A percentile compares a stretch with the other conserved stretches of the same genome.
phyloP scores from a whole-genome alignment of 1,139 yeast species.

The Waltiozyma solani region DNA sequence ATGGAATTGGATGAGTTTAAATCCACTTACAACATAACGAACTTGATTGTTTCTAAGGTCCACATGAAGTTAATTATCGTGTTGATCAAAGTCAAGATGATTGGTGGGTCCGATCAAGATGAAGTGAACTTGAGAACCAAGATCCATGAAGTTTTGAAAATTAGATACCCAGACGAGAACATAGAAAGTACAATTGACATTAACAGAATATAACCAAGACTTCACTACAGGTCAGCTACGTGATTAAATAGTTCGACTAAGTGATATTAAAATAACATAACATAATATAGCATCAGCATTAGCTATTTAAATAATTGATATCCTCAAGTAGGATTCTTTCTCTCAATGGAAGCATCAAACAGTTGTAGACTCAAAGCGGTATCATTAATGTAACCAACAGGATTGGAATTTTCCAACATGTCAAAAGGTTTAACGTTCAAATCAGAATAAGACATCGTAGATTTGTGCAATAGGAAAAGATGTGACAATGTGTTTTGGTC shows the following conservation, averaged over 20 bases:
- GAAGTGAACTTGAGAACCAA: slow-evolving; percentile 49
- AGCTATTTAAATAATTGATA: slow-evolving; percentile 3
- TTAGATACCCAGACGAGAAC: slow-evolving; percentile 15
- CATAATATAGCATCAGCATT: neutral
- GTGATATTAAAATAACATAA: no score
- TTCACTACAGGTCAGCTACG: no score
- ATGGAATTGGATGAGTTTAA: slow-evolving; percentile 39
- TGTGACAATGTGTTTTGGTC: neutral
- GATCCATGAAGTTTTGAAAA: slow-evolving; percentile 36
- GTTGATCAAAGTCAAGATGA: slow-evolving; percentile 44
- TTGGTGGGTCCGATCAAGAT: slow-evolving; percentile 64
- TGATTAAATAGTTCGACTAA: no score
- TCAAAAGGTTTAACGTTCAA: slow-evolving; percentile 43
- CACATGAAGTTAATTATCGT: slow-evolving; percentile 50
- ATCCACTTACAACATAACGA: slow-evolving; percentile 34
- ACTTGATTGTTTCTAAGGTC: slow-evolving; percentile 48
- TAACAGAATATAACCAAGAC: slow-evolving; percentile 26
- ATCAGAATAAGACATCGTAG: slow-evolving; percentile 23
- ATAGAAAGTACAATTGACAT: slow-evolving; percentile 59
- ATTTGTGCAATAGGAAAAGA: slow-evolving; percentile 13
- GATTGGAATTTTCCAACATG: slow-evolving; percentile 57
- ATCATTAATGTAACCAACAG: slow-evolving; percentile 43
- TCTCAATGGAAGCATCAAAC: slow-evolving; percentile 66
- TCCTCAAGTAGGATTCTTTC: slow-evolving; percentile 47
- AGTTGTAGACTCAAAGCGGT: slow-evolving; percentile 61